Evolutionary conservation across 176 grass and related monocot species (phyloP).

Genomic region (Panicum miliaceum): DNA sequence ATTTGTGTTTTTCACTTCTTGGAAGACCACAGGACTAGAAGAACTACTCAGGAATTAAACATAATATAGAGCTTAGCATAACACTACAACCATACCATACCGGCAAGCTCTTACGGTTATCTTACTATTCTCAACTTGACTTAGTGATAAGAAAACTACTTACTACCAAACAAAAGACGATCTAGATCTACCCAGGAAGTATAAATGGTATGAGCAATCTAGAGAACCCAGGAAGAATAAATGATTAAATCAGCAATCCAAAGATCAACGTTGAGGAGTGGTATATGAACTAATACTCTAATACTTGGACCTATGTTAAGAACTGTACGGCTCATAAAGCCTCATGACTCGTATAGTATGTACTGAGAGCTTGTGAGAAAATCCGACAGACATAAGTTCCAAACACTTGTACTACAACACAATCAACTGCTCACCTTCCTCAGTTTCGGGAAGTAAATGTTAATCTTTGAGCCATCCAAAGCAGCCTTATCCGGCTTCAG

Average conservation of each 20-base stretch:
- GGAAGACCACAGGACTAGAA: not conserved
- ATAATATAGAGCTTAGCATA: not conserved
- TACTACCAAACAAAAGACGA: too few relatives aligned
- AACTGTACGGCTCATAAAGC: not conserved
- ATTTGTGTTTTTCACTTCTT: not conserved
- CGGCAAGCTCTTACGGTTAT: too few relatives aligned
- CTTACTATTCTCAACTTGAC: too few relatives aligned
- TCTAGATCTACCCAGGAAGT: not conserved
- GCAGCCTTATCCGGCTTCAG: constrained; percentile 33
- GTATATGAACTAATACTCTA: not conserved
- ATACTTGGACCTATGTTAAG: not conserved
- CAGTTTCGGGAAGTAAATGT: constrained; percentile 82
- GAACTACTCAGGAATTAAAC: constrained; percentile 10
- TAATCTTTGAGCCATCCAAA: constrained; percentile 57
- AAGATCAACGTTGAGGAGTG: not conserved
- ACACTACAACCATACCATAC: too few relatives aligned
- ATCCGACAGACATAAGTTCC: not conserved
- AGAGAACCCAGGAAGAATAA: not conserved
- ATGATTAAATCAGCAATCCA: not conserved
- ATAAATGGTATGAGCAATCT: not conserved
- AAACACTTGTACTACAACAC: not conserved
- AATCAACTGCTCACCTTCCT: constrained; percentile 62
- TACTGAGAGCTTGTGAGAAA: not conserved
- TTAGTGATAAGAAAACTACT: too few relatives aligned
- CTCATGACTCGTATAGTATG: not conserved